Evolutionary conservation across 2,329 filamentous ascomycete species (phyloP).

Genomic region (Pseudogymnoascus sp.): DNA sequence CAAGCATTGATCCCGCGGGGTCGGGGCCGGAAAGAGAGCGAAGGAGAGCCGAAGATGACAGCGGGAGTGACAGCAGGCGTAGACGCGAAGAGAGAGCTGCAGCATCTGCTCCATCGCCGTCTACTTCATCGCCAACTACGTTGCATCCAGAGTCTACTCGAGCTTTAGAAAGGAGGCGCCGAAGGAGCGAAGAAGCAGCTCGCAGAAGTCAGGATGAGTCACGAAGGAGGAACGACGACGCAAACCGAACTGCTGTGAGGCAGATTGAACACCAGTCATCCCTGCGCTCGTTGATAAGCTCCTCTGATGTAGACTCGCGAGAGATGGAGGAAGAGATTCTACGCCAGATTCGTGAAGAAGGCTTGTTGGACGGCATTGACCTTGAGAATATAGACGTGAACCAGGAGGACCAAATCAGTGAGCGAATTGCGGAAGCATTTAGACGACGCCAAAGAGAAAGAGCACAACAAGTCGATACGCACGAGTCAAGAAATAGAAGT

Average conservation of each 20-base stretch:
- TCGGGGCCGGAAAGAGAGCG: constrained; percentile 14
- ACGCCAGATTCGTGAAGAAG: constrained; percentile 80
- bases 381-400: constrained; percentile 75
- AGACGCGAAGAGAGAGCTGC: constrained; percentile 23
- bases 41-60: constrained; percentile 8
- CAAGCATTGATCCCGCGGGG: constrained; percentile 22
- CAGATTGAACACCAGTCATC: constrained; percentile 86
- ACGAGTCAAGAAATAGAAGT: constrained; percentile 38
- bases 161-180: constrained; percentile 19
- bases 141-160: constrained; percentile 26
- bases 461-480: constrained; percentile 31
- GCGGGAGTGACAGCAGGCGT: constrained; percentile 16
- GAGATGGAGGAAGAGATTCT: constrained; percentile 85
- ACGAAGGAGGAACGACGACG: constrained; percentile 22
- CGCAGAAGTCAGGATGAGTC: constrained; percentile 23
- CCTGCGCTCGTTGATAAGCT: constrained; percentile 73
- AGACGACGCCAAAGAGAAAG: constrained; percentile 63
- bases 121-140: constrained; percentile 13
- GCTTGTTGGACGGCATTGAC: constrained; percentile 79
- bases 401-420: constrained; percentile 83
- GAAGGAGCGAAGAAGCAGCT: constrained; percentile 20
- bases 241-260: constrained; percentile 30
- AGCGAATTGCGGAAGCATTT: constrained; percentile 84
- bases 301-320: constrained; percentile 65
- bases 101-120: background rate